phyloP scores from a whole-genome alignment of 306 rosid genomes.

The Vigna angularis region DNA sequence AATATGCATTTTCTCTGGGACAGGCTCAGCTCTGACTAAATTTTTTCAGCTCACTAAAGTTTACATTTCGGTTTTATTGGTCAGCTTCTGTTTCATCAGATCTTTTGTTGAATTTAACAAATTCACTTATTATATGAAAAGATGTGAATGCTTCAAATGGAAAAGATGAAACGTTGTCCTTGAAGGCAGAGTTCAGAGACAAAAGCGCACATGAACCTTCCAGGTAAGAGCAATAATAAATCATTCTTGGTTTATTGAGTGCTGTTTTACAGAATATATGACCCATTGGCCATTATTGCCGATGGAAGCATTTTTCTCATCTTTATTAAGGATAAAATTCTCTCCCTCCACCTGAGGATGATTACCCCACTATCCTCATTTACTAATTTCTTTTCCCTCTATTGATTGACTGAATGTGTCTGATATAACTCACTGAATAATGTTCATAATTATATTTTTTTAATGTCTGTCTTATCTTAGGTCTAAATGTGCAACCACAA shows the following conservation, averaged over 20 bases:
- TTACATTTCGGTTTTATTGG: constrained; percentile 20
- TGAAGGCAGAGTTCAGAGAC: constrained; percentile 45
- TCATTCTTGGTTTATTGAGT: constrained; percentile 34
- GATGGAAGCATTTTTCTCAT: constrained; percentile 1
- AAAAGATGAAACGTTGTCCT: constrained; percentile 48
- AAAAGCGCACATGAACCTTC: constrained; percentile 52
- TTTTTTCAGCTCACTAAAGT: not conserved
- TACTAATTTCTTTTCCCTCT: constrained; percentile 6
- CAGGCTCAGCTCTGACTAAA: constrained; percentile 3
- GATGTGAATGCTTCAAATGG: constrained; percentile 52
- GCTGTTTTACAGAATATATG: constrained; percentile 25
- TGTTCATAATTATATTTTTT: not conserved
- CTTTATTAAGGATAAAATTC: constrained; percentile 25
- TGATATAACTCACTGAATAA: constrained; percentile 23
- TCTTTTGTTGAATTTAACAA: constrained; percentile 46
- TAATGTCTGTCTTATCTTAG: constrained; percentile 49
- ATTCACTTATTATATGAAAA: constrained; percentile 48
- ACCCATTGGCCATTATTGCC: constrained; percentile 5
- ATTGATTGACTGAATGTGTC: constrained; percentile 1
- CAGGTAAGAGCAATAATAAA: constrained; percentile 53
- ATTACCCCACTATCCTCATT: constrained; percentile 18
- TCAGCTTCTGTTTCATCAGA: constrained; percentile 32
- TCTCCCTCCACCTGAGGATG: constrained; percentile 24
- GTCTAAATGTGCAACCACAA: constrained; percentile 39
- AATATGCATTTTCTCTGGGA: constrained; percentile 16